Conservation (phyloP, 306 rosid species). For the Vigna unguiculata region DNA sequence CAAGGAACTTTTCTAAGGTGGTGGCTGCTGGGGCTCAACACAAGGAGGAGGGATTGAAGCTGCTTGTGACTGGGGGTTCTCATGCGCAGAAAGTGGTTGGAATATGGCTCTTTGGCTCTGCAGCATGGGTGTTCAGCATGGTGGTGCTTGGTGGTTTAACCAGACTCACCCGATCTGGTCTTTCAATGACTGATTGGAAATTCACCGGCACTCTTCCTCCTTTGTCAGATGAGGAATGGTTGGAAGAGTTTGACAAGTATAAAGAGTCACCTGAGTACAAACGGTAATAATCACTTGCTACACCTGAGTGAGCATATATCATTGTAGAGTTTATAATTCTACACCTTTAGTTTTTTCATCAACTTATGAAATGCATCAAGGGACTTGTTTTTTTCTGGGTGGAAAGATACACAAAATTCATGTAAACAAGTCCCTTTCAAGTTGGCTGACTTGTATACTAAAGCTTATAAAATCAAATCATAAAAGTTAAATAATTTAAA, state of each 20-base stretch:
- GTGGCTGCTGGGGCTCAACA: slow-evolving; percentile 50
- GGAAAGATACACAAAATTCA: not conserved
- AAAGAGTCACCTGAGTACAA: slow-evolving; percentile 87
- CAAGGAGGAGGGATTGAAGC: slow-evolving; percentile 70
- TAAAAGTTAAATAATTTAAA: not conserved
- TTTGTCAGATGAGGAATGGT: slow-evolving; percentile 74
- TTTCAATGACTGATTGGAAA: slow-evolving; percentile 97
- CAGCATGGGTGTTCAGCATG: slow-evolving; percentile 96
- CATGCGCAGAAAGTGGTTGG: slow-evolving; percentile 79
- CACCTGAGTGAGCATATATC: not conserved
- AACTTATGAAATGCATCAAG: not conserved
- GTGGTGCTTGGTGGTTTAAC: slow-evolving; percentile 91
- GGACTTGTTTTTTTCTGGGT: not conserved
- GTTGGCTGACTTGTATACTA: not conserved
- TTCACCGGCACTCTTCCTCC: slow-evolving; percentile 81
- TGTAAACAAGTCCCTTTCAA: not conserved
- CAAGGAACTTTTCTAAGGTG: slow-evolving; percentile 58
- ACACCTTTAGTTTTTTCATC: slow-evolving; percentile 3
- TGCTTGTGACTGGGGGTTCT: slow-evolving; percentile 76
- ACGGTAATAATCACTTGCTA: slow-evolving; percentile 53
- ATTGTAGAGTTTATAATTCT: not conserved
- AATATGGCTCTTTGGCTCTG: slow-evolving; percentile 89
- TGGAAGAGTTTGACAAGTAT: slow-evolving; percentile 78
- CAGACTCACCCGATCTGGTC: slow-evolving; percentile 89
- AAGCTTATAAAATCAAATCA: not conserved